Base-by-base conservation (phyloP, 345 rosid genomes). In the Anacardium occidentale region DNA sequence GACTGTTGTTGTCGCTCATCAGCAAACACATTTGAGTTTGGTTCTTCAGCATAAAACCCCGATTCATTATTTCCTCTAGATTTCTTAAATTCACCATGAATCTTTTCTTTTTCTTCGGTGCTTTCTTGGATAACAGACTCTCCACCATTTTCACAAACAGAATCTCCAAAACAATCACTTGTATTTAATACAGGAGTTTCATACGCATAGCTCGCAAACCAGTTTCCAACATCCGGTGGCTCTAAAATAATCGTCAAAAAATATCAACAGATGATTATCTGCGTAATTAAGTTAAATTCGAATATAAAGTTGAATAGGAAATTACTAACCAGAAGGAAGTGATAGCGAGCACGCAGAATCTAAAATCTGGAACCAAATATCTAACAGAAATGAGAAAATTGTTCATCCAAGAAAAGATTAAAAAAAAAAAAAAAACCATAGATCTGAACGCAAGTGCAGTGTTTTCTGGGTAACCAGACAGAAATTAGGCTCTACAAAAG, bases 171-270 rank as follows among this genome's bases (percentile, higher is more conserved):
- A 18, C 64, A 78, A 68, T 74, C 79, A 13, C 21, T 62, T 8
- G 84, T 76, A 76, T 40, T 75, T 79, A 84, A 68, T 20, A 73
- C 78, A 80, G 85, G 64, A 34, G 87, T 82, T 62, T 87, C 92
- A 58, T 86, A 85, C 44, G 78, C 73, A 62, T 86, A 89, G 78
- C 92, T 86, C 13, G 88, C 32, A 80, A 86, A 89, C 93, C 90
- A 88, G 71, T 86, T 84, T 71, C 77, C 71, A 48, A 88, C 60
- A 60, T 88, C 89, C 22, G 91, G 91, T 45, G 89, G 88, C 69
- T 92, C 93, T 85, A 77, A 71, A 53, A 67, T 42, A 54, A 48
- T 60, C 44, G 51, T 12, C 40, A 50, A 50, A n/a, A 48, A 29
- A 57, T 7, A 8, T 10, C 3, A 45, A 44, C 22, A 22, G 7